phyloP scores from a whole-genome alignment of 2,329 filamentous ascomycete species.

The Corniculantispora saksenae region DNA sequence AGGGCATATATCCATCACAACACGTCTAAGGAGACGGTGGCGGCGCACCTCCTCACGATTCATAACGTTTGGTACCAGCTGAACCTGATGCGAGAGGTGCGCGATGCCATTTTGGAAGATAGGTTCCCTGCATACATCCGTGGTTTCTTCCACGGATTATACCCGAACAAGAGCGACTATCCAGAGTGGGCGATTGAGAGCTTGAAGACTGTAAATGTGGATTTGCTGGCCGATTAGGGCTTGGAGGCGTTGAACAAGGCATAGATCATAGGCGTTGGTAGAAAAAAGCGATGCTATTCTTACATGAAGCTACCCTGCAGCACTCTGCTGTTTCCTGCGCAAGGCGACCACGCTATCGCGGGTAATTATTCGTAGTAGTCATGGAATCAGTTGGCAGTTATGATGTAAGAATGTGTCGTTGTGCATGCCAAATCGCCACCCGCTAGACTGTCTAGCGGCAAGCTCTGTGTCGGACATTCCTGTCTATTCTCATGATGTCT shows the following conservation, averaged over 20 bases:
- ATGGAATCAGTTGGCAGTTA: no score
- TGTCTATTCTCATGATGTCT: no score
- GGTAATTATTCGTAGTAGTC: no score
- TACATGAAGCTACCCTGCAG: neutral
- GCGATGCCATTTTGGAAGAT: slow-evolving; percentile 80
- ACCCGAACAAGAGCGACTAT: slow-evolving; percentile 63
- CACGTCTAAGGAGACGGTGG: slow-evolving; percentile 90
- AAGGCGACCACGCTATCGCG: neutral
- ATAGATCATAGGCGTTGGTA: slow-evolving; percentile 6
- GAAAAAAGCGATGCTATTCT: neutral
- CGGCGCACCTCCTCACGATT: slow-evolving; percentile 81
- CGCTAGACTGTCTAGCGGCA: no score
- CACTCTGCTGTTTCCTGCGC: neutral
- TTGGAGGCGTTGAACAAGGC: neutral
- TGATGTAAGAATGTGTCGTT: no score
- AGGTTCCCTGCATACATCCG: slow-evolving; percentile 75
- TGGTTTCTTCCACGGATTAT: slow-evolving; percentile 75
- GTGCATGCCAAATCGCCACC: no score
- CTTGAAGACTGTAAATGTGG: slow-evolving; percentile 75
- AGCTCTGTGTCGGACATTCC: no score
- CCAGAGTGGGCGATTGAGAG: slow-evolving; percentile 85
- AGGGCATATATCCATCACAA: slow-evolving; percentile 90
- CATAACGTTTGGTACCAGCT: slow-evolving; percentile 96
- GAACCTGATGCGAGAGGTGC: slow-evolving; percentile 73
- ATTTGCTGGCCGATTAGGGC: slow-evolving; percentile 40